Base-by-base conservation (phyloP, 768 basidiomycete species). In the Guyanaporus albipodus region DNA sequence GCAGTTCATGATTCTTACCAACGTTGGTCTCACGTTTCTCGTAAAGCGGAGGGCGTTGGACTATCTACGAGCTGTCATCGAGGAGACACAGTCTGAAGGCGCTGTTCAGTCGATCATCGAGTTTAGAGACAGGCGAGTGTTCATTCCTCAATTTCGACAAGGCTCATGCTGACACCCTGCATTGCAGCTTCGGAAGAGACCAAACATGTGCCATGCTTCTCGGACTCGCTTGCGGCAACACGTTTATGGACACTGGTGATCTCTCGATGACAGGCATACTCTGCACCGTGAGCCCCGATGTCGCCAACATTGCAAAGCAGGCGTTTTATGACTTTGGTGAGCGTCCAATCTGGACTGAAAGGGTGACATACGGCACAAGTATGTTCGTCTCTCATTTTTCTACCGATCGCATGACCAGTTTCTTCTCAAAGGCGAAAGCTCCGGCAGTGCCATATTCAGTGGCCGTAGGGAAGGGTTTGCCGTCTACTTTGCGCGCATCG, bases 191-290 rank as follows among this genome's bases (percentile, higher is more conserved):
- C 64, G 92, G 93, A 37, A 79, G 91, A 43, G 89, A 93, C 62
- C 89, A 95, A 59, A 87, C 90, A 4, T 94, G 91, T 57, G 85
- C 90, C 6, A 94, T 96, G 88, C 78, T 91, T 15, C 76, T 95
- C 12, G 87, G 84, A 10, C 76, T 97, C 46, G 89, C 91, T 0
- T 78, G 86, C 48, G 88, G 87, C 28, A 93, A 92, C 63, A 83
- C 84, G 1, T 91, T 85, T 66, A 66, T 92, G 44, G 83, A 87
- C 48, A 66, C 71, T 23, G 68, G 69, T n/a, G 78, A 79, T 39
- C 72, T 72, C 41, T 65, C 74, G 19, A 62, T 68, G 10, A 44
- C 67, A 11, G 70, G 78, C 18, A 73, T 67, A 4, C 70, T 86
- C 42, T 73, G 69, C 28, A 74, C 70, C 35, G 67, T 82, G 34